Percentiles rank a stretch among this genome's conserved stretches.
Conservation (phyloP, 2,329 filamentous ascomycete genomes). For the Cladobotryum mycophilum region DNA sequence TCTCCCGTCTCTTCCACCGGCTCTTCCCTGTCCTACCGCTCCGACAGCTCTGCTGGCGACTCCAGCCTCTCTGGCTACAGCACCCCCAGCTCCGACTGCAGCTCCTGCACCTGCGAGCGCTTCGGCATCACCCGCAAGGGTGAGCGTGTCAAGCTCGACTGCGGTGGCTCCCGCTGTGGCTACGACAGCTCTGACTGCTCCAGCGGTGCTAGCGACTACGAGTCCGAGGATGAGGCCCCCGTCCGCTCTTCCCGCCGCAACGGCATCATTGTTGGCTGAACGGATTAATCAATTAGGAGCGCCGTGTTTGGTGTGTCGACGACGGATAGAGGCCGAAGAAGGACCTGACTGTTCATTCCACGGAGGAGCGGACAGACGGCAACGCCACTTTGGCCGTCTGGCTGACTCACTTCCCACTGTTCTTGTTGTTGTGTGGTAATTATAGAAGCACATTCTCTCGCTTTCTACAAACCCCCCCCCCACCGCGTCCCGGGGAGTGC, state of each 20-base stretch:
- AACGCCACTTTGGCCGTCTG: conserved; percentile 19
- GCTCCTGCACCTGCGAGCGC: conserved; percentile 85
- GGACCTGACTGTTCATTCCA: conserved; percentile 31
- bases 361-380: conserved; percentile 21
- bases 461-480: conserved; percentile 17
- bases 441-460: conserved; percentile 19
- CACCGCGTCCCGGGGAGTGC: conserved; percentile 25
- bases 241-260: conserved; percentile 52
- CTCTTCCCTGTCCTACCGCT: conserved; percentile 65
- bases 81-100: conserved; percentile 69
- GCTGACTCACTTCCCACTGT: conserved; percentile 21
- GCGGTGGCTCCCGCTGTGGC: conserved; percentile 80
- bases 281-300: background rate
- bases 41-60: conserved; percentile 66
- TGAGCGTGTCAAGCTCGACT: conserved; percentile 93
- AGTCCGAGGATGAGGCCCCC: conserved; percentile 38
- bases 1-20: conserved; percentile 62
- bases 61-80: conserved; percentile 73
- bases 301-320: conserved; percentile 2
- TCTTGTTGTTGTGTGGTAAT: conserved; percentile 22
- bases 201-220: conserved; percentile 55
- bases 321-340: conserved; percentile 19
- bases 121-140: conserved; percentile 93
- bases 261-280: conserved; percentile 52
- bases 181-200: conserved; percentile 68